Percentiles rank a stretch among this genome's conserved stretches.
These are phyloP conservation scores for Penicillium soppii DNA, from an alignment of 495 filamentous ascomycete species.

Conservation along the genomic window DNA sequence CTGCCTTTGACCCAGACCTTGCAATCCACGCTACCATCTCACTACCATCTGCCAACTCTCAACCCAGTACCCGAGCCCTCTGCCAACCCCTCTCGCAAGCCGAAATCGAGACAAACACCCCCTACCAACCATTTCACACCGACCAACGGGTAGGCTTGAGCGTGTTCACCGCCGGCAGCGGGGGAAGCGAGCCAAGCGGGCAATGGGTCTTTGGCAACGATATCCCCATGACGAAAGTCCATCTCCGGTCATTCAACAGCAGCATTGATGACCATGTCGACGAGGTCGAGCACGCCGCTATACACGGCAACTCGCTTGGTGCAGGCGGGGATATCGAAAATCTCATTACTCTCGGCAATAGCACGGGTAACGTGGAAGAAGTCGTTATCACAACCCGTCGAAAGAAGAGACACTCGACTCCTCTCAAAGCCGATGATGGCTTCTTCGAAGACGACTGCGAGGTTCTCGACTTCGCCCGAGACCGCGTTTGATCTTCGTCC, in stretches of 20 bases:
- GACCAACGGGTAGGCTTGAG: slow-evolving; percentile 74
- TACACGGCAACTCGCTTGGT: slow-evolving; percentile 37
- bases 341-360: slow-evolving; percentile 51
- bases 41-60: slow-evolving; percentile 34
- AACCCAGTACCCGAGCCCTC: slow-evolving; percentile 32
- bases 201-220: slow-evolving; percentile 73
- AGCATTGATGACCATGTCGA: slow-evolving; percentile 51
- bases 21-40: slow-evolving; percentile 30
- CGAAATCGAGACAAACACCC: slow-evolving; percentile 89
- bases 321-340: slow-evolving; percentile 50
- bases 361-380: slow-evolving; percentile 69
- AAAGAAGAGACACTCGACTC: slow-evolving; percentile 50
- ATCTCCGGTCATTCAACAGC: slow-evolving; percentile 51
- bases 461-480: slow-evolving; percentile 86
- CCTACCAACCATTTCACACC: slow-evolving; percentile 89
- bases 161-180: slow-evolving; percentile 46
- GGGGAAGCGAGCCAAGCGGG: slow-evolving; percentile 23
- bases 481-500: slow-evolving; percentile 62
- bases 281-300: slow-evolving; percentile 41
- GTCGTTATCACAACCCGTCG: slow-evolving; percentile 77
- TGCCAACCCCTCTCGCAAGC: slow-evolving; percentile 69
- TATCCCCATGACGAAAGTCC: slow-evolving; percentile 60
- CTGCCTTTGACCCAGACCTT: slow-evolving; percentile 28
- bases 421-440: slow-evolving; percentile 64
- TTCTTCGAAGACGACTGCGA: slow-evolving; percentile 96